A percentile compares a stretch with the other conserved stretches of the same genome.
Evolutionary conservation across 352 stramenopile species (phyloP).

Genomic region (Globisporangium paddicum): DNA sequence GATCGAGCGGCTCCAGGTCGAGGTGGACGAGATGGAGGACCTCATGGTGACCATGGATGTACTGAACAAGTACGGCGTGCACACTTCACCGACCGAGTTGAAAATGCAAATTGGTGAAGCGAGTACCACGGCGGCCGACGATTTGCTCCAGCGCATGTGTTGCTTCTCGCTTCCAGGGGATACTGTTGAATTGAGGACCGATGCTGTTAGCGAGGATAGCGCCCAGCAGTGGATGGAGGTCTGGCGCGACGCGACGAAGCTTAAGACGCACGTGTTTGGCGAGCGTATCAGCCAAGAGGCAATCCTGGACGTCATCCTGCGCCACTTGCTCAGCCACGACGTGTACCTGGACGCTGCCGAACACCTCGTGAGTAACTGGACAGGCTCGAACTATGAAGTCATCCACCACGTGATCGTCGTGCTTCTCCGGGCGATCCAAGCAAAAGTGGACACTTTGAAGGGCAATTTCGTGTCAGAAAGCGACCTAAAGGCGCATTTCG

Average conservation of each 20-base stretch:
- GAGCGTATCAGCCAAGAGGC: constrained; percentile 47
- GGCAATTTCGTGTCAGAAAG: constrained; percentile 28
- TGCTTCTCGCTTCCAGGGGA: constrained; percentile 23
- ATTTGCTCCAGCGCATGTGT: constrained; percentile 51
- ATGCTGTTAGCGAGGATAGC: constrained; percentile 1
- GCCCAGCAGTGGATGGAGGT: constrained; percentile 42
- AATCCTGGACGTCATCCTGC: constrained; percentile 51
- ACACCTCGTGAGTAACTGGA: constrained; percentile 52
- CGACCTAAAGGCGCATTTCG: constrained; percentile 22
- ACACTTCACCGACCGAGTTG: constrained; percentile 26
- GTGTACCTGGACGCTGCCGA: constrained; percentile 24
- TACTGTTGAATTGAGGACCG: background rate
- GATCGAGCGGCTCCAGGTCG: constrained; percentile 58
- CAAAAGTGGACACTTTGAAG: constrained; percentile 25
- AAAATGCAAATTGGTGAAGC: constrained; percentile 12
- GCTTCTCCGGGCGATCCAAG: constrained; percentile 28
- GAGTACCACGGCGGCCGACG: constrained; percentile 3
- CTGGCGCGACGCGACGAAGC: constrained; percentile 53
- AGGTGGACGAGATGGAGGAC: constrained; percentile 71
- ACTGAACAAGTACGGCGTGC: constrained; percentile 48
- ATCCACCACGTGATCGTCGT: constrained; percentile 37
- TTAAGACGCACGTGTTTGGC: constrained; percentile 71
- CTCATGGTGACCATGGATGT: constrained; percentile 69
- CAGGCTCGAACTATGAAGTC: constrained; percentile 35
- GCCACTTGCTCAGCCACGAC: constrained; percentile 35